Evolutionary conservation across 169 alveolate species (phyloP), one percentile per base, ranked within the genome.

Genomic region (Eimeria brunetti): DNA sequence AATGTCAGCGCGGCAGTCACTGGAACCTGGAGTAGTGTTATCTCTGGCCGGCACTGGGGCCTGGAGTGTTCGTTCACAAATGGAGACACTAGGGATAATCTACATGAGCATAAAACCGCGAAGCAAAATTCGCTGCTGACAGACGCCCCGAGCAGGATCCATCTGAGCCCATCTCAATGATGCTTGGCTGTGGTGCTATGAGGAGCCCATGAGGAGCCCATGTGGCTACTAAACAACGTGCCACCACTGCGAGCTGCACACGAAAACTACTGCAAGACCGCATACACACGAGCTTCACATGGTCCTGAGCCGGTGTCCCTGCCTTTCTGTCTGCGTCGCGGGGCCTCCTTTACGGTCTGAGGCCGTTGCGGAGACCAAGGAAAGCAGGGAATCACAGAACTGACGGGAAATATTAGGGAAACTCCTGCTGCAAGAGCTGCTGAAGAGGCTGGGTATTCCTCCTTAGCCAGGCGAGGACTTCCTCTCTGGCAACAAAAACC

Each of bases 401-500:
- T 18, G 33, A 38, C 81, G 16, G 36, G 38, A 73, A 27, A 9
- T 36, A 62, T 67, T 71, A 86, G 7, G 81, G 49, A 16, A 36
- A 86, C 64, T 60, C 83, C 83, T 51, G 75, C 36, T 73, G 92
- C 41, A 76, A 12, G 49, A 64, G 89, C 51, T 80, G 67, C 86
- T 62, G n/a, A 62, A 92, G 86, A 41, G 95, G 95, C 49, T 58
- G 71, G 67, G 92, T 80, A 58, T 56, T 85, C 53, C 75, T 85
- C 86, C 51, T 81, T 67, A 92, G 44, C 95, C 95, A 92, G 30
- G 92, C 75, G 33, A 80, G 58, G 76, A 80, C 92, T 30, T 71
- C 95, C 33, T 60, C 73, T 62, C 80, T 75, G 33, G 81, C 20
- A 67, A 76, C 91, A n/a, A 85, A 73, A 58, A 62, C 81, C 44